phyloP scores from a whole-genome alignment of 306 rosid species.

The Datisca glomerata region DNA sequence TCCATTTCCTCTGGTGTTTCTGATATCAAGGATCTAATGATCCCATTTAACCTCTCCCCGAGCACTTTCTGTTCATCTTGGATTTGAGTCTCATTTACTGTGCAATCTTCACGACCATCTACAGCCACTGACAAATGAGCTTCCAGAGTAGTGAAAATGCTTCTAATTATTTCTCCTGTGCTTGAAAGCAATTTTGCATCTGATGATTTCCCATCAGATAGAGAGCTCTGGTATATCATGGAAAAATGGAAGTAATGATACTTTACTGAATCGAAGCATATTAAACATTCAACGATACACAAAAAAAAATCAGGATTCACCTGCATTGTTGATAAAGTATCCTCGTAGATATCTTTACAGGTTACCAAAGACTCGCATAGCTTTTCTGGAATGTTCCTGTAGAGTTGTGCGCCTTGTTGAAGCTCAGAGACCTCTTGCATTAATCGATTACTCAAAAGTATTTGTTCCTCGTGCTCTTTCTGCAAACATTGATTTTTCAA shows the following conservation, averaged over 20 bases:
- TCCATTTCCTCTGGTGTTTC: slow-evolving; percentile 23
- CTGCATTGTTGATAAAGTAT: slow-evolving; percentile 49
- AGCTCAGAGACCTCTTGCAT: slow-evolving; percentile 28
- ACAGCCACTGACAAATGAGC: slow-evolving; percentile 26
- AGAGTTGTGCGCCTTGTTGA: slow-evolving; percentile 38
- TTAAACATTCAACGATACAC: slow-evolving; percentile 4
- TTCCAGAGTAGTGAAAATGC: slow-evolving; percentile 55
- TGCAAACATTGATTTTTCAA: slow-evolving; percentile 19
- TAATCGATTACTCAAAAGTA: slow-evolving; percentile 25
- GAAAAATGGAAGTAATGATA: slow-evolving; percentile 8
- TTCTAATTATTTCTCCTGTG: slow-evolving; percentile 48
- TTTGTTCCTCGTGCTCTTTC: slow-evolving; percentile 55
- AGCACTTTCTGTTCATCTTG: slow-evolving; percentile 38
- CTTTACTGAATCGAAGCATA: slow-evolving; percentile 10
- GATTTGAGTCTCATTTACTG: slow-evolving; percentile 22
- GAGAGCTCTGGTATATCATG: slow-evolving; percentile 32
- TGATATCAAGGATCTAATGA: slow-evolving; percentile 42
- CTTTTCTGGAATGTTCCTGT: slow-evolving; percentile 35
- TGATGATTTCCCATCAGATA: slow-evolving; percentile 33
- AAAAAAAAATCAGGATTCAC: slow-evolving; percentile 25
- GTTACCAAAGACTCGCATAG: slow-evolving; percentile 36
- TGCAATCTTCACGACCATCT: slow-evolving; percentile 22
- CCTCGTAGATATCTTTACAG: slow-evolving; percentile 53
- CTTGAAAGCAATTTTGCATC: slow-evolving; percentile 41
- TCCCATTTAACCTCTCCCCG: slow-evolving; percentile 37